Base-by-base conservation (phyloP, 106 monocot genomes). In the Dioscorea zingiberensis region DNA sequence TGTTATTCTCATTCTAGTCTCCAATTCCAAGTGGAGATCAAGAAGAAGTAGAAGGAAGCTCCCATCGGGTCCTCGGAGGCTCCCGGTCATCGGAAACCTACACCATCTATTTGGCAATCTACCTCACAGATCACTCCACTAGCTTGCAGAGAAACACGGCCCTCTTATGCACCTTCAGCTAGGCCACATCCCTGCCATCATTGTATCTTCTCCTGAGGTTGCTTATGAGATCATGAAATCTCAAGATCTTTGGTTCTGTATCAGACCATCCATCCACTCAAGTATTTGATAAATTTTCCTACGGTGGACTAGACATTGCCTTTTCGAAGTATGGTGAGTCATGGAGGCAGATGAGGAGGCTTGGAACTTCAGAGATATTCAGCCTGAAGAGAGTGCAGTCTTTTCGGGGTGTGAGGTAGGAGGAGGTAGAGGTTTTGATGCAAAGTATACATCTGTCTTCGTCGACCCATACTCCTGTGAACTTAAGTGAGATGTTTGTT, bases 401-500 rank as follows among this genome's bases (percentile, higher is more conserved):
- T 14, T 63, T 32, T 14, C 2, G 25, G 21, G 3, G 7, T 11
- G 21, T 27, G 4, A 17, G 70, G 1, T 59, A 71, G 47, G 48
- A 61, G 24, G 59, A 71, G 24, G 70, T 71, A 0, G 47, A 48
- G 9, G 17, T 18, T 4, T 4, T 71, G 47, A 60, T 71, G 13
- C 13, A 53, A 10, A 17, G 54, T 6, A 65, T 73, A 32, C 27
- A 0, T 26, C 27, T 38, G 21, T 17, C 8, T n/a, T n/a, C n/a
- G 9, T 22, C 19, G 19, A 51, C 21, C 11, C 7, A 5, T n/a
- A n/a, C n/a, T 2, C 64, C 11, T 23, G 70, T 2, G 69, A 83
- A 30, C 22, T 17, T 83, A 55, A 74, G 65, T 25, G 73, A 83
- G 70, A 62, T 62, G 73, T 23, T 47, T 9, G 32, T 71, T 14